Conservation (phyloP, 768 basidiomycete species). For the Pholiota molesta region DNA sequence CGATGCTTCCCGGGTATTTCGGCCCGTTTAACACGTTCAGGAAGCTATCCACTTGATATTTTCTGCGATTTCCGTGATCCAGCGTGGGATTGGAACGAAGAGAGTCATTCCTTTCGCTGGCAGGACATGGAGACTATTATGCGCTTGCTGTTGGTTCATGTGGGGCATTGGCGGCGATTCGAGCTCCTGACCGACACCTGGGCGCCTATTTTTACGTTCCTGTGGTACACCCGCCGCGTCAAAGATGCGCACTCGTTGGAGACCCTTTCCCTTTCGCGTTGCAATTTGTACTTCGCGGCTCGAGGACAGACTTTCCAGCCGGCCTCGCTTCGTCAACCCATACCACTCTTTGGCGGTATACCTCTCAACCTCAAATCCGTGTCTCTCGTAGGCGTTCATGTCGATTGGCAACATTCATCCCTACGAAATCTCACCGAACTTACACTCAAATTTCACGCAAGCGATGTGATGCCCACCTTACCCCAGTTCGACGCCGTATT, state of each 20-base stretch:
- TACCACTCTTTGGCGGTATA: conserved; percentile 49
- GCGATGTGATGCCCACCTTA: conserved; percentile 57
- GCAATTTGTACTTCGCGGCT: conserved; percentile 59
- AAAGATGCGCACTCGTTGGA: conserved; percentile 40
- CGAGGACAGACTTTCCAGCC: conserved; percentile 50
- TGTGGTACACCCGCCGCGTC: conserved; percentile 39
- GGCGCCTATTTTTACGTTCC: conserved; percentile 57
- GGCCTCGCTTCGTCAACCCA: conserved; percentile 34
- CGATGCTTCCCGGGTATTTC: conserved; percentile 38
- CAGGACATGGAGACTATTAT: conserved; percentile 50
- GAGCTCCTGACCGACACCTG: conserved; percentile 64
- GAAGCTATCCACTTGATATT: conserved; percentile 48
- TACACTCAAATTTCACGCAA: conserved; percentile 59
- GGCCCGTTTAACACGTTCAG: conserved; percentile 49
- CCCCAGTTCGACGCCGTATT: conserved; percentile 48
- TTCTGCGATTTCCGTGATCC: conserved; percentile 63
- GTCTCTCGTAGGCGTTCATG: conserved; percentile 57
- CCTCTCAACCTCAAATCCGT: conserved; percentile 40
- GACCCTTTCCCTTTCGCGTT: conserved; percentile 49
- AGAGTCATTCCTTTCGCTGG: conserved; percentile 44
- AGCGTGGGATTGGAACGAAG: conserved; percentile 54
- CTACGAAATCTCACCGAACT: conserved; percentile 47
- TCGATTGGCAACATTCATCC: conserved; percentile 50
- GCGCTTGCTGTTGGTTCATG: conserved; percentile 46
- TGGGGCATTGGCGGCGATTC: conserved; percentile 47